A percentile compares a stretch with the other conserved stretches of the same genome.
Evolutionary conservation across 2,329 filamentous ascomycete genomes (phyloP).

Genomic region (Fonsecaea erecta): DNA sequence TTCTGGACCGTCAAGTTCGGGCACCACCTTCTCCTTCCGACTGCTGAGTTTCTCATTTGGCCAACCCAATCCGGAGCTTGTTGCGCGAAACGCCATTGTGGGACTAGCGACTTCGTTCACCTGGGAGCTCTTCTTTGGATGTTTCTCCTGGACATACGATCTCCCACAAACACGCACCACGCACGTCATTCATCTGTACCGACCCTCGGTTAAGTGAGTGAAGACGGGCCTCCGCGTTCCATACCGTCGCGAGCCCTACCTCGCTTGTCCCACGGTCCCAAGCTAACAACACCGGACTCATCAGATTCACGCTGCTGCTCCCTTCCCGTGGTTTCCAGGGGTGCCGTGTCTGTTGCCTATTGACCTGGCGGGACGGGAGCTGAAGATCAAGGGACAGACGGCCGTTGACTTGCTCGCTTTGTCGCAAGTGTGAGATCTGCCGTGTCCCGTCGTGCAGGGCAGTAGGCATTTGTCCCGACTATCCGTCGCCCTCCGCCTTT

Average conservation of each 20-base stretch:
- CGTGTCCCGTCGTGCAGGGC: slow-evolving; percentile 1
- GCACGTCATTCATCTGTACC: not conserved
- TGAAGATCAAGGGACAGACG: not conserved
- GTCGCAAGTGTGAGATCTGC: not conserved
- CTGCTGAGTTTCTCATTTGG: slow-evolving; percentile 1
- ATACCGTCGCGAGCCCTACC: not conserved
- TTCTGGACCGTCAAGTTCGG: not conserved
- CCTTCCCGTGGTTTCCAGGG: not conserved
- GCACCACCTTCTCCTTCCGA: slow-evolving; percentile 1
- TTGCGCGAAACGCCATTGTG: slow-evolving; percentile 3
- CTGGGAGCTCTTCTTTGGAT: not conserved
- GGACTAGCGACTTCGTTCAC: not conserved
- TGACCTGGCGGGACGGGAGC: slow-evolving; percentile 2
- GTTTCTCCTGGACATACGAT: not conserved
- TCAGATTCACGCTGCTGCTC: not conserved
- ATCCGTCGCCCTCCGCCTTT: not conserved
- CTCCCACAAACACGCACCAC: not conserved
- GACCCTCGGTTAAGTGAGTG: not conserved
- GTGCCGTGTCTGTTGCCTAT: not conserved
- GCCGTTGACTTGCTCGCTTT: slow-evolving; percentile 12
- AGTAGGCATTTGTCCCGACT: not conserved
- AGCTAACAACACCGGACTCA: not conserved
- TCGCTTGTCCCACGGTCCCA: not conserved
- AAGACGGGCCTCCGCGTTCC: not conserved
- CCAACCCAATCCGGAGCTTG: slow-evolving; percentile 2